Base-by-base conservation (phyloP, 768 basidiomycete species). In the Termitomyces sp. region DNA sequence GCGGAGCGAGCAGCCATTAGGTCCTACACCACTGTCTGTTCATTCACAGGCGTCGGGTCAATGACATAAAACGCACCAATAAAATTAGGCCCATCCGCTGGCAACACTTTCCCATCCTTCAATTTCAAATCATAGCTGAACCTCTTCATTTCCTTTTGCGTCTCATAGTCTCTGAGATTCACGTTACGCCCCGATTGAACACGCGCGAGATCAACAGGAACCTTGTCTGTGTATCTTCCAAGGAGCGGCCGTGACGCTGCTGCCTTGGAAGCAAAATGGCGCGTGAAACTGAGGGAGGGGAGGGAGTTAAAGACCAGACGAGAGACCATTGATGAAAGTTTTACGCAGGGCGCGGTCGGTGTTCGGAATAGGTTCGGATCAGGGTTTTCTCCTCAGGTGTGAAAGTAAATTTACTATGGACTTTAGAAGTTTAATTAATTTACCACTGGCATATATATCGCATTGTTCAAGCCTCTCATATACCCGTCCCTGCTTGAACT, bases 361-460 rank as follows among this genome's bases (percentile, higher is more conserved):
- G n/a, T n/a, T n/a, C n/a, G n/a, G n/a, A 28, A 28, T 7, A 7
- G 6, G 12, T 21, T 47, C 47, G 47, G 47, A 35, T 17, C 22
- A 35, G 2, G 30, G 17, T 37, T 32, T 48, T 34, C 12, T 7
- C 10, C 9, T 35, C 34, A n/a, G 28, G 32, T 37, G 46, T 22
- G 45, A 21, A 32, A 22, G 21, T 28, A 22, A 48, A 48, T 15
- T 35, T 48, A n/a, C 3, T 22, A 34, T 32, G 5, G 17, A 14
- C 2, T 2, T 47, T 17, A 10, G 8, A 40, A 19, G 38, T 21
- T 12, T 42, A 3, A 21, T 2, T 42, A 3, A 15, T 15, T 22
- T 47, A 21, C 57, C 57, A 47, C 22, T 58, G 35, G 57, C 57
- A 21, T 58, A 53, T 58, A 58, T 54, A 58, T 58, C 57, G 52